phyloP scores from a whole-genome alignment of 2,329 filamentous ascomycete species.

The Myrmaecium sp. region DNA sequence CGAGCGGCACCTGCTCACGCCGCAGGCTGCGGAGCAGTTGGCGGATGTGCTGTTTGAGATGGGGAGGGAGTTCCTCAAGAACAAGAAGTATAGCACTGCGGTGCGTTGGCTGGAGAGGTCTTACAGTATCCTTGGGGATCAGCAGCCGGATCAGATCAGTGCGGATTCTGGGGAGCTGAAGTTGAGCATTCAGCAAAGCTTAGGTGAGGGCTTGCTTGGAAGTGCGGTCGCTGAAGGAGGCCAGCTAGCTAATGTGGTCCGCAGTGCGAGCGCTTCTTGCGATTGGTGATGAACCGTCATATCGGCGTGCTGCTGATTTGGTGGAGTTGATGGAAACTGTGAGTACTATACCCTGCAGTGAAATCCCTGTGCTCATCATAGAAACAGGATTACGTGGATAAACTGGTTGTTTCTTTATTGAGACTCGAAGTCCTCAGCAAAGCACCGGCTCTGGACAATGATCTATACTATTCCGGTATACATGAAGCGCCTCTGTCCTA shows the following conservation, averaged over 20 bases:
- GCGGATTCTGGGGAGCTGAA: conserved; percentile 46
- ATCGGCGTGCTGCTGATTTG: conserved; percentile 32
- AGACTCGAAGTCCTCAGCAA: conserved; percentile 48
- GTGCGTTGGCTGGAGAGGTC: conserved; percentile 60
- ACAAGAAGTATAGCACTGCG: conserved; percentile 38
- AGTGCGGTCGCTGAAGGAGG: not conserved
- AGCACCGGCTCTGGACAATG: conserved; percentile 17
- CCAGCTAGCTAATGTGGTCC: conserved; percentile 13
- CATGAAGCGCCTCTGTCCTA: no score
- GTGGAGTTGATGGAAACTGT: conserved; percentile 43
- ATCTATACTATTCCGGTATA: conserved; percentile 18
- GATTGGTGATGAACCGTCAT: not conserved
- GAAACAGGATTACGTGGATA: conserved; percentile 38
- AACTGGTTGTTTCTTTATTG: conserved; percentile 48
- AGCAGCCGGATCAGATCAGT: conserved; percentile 39
- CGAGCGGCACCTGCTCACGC: no score
- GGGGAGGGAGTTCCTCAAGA: conserved; percentile 41
- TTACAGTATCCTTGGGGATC: conserved; percentile 38
- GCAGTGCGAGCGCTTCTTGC: conserved; percentile 7
- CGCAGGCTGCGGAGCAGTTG: conserved; percentile 40
- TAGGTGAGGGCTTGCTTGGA: conserved; percentile 13
- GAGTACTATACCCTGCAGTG: conserved; percentile 2
- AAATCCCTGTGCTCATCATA: not conserved
- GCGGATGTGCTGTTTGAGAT: conserved; percentile 57
- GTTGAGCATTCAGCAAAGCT: conserved; percentile 45